These are phyloP conservation scores for Globisporangium cystogenes DNA, from an alignment of 352 stramenopile species.

Conservation along the genomic window DNA sequence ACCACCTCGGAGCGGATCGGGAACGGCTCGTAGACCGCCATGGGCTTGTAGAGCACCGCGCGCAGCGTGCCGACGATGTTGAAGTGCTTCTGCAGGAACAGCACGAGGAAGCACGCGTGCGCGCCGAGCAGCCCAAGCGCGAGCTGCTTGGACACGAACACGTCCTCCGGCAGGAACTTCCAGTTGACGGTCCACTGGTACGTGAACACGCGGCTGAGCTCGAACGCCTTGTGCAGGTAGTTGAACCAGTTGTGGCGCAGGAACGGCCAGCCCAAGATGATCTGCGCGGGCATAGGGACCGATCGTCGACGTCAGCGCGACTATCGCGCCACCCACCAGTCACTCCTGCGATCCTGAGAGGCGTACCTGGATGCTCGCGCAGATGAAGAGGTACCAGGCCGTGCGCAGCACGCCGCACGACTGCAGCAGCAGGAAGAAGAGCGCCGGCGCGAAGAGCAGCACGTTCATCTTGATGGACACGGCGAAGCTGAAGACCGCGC, in stretches of 20 bases:
- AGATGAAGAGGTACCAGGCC: slow-evolving; percentile 87
- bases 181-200: slow-evolving; percentile 99
- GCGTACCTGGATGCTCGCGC: slow-evolving; percentile 85
- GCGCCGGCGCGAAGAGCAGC: slow-evolving; percentile 94
- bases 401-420: slow-evolving; percentile 75
- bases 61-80: slow-evolving; percentile 71
- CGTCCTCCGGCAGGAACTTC: slow-evolving; percentile 85
- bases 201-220: slow-evolving; percentile 97
- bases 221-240: slow-evolving; percentile 97
- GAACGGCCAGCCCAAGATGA: slow-evolving; percentile 94
- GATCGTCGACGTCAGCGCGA: too few relatives aligned
- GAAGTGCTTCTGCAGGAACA: slow-evolving; percentile 83
- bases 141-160: slow-evolving; percentile 67
- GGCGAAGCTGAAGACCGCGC: slow-evolving; percentile 93
- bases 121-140: slow-evolving; percentile 46
- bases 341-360: too few relatives aligned
- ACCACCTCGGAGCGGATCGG: slow-evolving; percentile 80
- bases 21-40: slow-evolving; percentile 69
- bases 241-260: slow-evolving; percentile 91
- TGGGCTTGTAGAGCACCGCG: slow-evolving; percentile 63
- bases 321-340: too few relatives aligned
- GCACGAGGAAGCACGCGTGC: slow-evolving; percentile 67
- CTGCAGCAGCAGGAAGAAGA: slow-evolving; percentile 96
- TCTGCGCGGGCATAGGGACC: slow-evolving; percentile 18
- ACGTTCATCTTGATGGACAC: slow-evolving; percentile 99